Percentiles rank a stretch among this genome's conserved stretches.
Evolutionary conservation across 2,329 filamentous ascomycete species (phyloP).

Genomic region (Dactylellina haptotyla): DNA sequence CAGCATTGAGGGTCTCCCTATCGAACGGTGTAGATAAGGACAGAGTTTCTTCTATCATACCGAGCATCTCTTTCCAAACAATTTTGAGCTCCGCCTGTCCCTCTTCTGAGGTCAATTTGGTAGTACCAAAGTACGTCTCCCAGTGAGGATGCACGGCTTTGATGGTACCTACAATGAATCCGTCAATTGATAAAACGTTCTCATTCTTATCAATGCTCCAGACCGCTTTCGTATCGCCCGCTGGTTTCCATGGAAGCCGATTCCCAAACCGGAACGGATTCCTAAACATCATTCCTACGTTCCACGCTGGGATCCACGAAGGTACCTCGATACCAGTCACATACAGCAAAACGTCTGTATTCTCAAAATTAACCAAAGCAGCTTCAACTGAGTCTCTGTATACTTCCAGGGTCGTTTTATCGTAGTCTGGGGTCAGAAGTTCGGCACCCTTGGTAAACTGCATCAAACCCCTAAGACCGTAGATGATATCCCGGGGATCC

Average conservation of each 20-base stretch:
- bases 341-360: constrained; percentile 57
- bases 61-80: constrained; percentile 56
- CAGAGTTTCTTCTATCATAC: constrained; percentile 29
- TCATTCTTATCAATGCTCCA: constrained; percentile 57
- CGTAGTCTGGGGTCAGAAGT: constrained; percentile 55
- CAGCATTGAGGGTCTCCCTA: constrained; percentile 48
- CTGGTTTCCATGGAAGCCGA: constrained; percentile 57
- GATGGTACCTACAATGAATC: constrained; percentile 51
- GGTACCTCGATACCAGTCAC: constrained; percentile 55
- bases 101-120: constrained; percentile 54
- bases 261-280: constrained; percentile 59
- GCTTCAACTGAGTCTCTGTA: constrained; percentile 58
- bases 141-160: constrained; percentile 50
- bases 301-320: constrained; percentile 58
- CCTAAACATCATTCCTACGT: constrained; percentile 58
- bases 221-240: constrained; percentile 41
- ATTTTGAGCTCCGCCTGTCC: constrained; percentile 43
- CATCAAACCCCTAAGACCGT: constrained; percentile 57
- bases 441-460: constrained; percentile 48
- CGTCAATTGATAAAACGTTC: constrained; percentile 53
- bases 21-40: constrained; percentile 44
- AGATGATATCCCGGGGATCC: constrained; percentile 56
- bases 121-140: constrained; percentile 56
- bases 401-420: constrained; percentile 55
- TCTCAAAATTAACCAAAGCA: constrained; percentile 57